Conservation (phyloP, 129 eudicot species). For the carrot (Daucus carota) region DNA sequence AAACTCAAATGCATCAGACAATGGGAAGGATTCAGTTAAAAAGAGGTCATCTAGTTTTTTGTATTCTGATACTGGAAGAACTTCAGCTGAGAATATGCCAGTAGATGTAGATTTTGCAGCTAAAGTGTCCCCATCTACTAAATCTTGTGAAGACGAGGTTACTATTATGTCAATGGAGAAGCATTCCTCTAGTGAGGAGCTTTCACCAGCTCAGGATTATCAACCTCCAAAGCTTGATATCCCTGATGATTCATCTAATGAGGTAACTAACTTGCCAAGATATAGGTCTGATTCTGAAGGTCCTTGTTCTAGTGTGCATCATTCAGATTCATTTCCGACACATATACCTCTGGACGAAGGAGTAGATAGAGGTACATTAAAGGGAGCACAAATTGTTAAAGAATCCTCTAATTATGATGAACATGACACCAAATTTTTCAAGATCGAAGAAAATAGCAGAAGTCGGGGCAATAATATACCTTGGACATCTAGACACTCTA, state of each 20-base stretch:
- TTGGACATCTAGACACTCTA: slow-evolving; percentile 18
- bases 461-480: slow-evolving; percentile 18
- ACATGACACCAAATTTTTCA: slow-evolving; percentile 6
- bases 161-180: slow-evolving; percentile 19
- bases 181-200: slow-evolving; percentile 24
- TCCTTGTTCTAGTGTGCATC: not conserved
- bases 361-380: slow-evolving; percentile 21
- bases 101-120: slow-evolving; percentile 27
- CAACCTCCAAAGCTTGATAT: slow-evolving; percentile 21
- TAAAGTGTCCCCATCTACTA: slow-evolving; percentile 25
- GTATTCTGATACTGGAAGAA: slow-evolving; percentile 26
- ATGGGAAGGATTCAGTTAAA: slow-evolving; percentile 31
- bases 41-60: slow-evolving; percentile 24
- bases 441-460: slow-evolving; percentile 17
- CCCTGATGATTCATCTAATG: slow-evolving; percentile 26
- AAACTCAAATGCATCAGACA: slow-evolving; percentile 43
- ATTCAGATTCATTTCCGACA: slow-evolving; percentile 13
- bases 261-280: slow-evolving; percentile 18
- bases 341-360: slow-evolving; percentile 22
- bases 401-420: slow-evolving; percentile 14
- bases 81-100: slow-evolving; percentile 32
- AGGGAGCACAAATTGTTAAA: slow-evolving; percentile 25
- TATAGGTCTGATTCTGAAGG: slow-evolving; percentile 18
- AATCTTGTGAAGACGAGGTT: slow-evolving; percentile 25
- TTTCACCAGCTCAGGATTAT: slow-evolving; percentile 20